A percentile compares a stretch with the other conserved stretches of the same genome.
Conservation (phyloP, 2,329 filamentous ascomycete species). For the Verticillium klebahnii region DNA sequence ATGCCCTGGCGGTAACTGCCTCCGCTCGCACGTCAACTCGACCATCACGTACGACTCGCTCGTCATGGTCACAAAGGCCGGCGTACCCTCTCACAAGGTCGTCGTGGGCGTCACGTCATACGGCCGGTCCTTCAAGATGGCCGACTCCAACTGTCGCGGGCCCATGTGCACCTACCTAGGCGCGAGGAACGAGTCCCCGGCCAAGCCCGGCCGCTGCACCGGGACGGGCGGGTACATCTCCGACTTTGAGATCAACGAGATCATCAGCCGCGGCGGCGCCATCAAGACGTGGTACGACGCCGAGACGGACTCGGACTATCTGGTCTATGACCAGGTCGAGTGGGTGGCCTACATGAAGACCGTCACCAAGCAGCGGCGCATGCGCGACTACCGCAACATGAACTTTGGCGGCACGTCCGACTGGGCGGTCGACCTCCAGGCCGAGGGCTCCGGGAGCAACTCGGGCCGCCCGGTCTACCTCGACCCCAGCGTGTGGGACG, state of each 20-base stretch:
- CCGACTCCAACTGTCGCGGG: conserved; percentile 17
- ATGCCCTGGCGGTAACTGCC: conserved; percentile 23
- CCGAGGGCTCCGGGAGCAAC: no score
- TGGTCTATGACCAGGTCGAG: conserved; percentile 12
- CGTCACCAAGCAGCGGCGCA: conserved; percentile 17
- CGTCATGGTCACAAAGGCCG: neutral
- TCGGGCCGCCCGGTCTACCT: no score
- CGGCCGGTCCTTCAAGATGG: conserved; percentile 22
- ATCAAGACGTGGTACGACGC: neutral
- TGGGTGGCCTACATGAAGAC: conserved; percentile 25
- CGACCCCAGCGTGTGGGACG: no score
- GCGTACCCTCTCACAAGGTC: conserved; percentile 8
- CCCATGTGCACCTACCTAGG: conserved; percentile 16
- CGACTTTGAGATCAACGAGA: conserved; percentile 23
- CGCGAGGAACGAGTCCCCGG: conserved; percentile 12
- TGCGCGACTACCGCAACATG: conserved; percentile 11
- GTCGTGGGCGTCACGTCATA: conserved; percentile 22
- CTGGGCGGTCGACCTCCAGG: conserved; percentile 27
- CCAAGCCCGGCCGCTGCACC: conserved; percentile 22
- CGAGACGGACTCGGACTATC: conserved; percentile 1
- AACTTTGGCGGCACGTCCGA: conserved; percentile 17
- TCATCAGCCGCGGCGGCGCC: neutral
- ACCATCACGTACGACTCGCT: conserved; percentile 23
- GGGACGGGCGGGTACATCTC: conserved; percentile 25
- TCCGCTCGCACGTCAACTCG: conserved; percentile 28